Evolutionary conservation across 352 stramenopile genomes (phyloP).

Genomic region (Phytopythium boreale): DNA sequence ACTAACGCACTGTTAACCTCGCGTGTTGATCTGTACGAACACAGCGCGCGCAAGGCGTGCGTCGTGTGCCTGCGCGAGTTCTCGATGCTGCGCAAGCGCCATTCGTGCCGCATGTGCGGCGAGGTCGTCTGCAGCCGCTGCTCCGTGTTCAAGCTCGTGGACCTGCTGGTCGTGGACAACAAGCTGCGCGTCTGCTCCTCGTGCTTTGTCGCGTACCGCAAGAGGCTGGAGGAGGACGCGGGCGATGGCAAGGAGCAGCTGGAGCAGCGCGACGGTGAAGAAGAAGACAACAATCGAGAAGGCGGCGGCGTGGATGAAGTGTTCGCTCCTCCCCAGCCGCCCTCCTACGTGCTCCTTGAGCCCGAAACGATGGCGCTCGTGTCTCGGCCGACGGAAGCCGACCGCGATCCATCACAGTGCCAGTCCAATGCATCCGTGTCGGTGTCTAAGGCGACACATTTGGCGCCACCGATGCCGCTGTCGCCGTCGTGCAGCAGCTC

Average conservation of each 20-base stretch:
- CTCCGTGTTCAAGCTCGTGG: slow-evolving; percentile 66
- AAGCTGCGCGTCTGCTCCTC: slow-evolving; percentile 72
- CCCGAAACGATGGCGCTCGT: slow-evolving; percentile 9
- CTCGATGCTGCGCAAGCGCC: slow-evolving; percentile 60
- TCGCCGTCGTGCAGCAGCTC: slow-evolving; percentile 26
- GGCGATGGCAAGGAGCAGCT: slow-evolving; percentile 12
- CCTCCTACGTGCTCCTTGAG: slow-evolving; percentile 1
- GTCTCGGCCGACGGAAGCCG: neutral
- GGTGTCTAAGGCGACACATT: neutral
- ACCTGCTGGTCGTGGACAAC: slow-evolving; percentile 52
- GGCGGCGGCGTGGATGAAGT: neutral
- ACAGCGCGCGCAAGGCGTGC: slow-evolving; percentile 42
- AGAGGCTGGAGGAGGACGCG: slow-evolving; percentile 27
- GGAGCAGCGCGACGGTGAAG: neutral
- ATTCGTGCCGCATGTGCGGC: slow-evolving; percentile 81
- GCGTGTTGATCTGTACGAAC: too few species aligned
- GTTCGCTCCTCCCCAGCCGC: neutral
- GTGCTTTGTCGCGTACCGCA: slow-evolving; percentile 66
- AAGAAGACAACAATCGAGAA: neutral
- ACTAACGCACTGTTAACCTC: neutral
- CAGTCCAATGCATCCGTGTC: neutral
- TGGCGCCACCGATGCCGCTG: slow-evolving; percentile 1
- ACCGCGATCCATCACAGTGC: neutral
- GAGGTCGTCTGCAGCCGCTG: slow-evolving; percentile 77
- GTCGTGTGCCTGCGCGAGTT: slow-evolving; percentile 74